phyloP scores from a whole-genome alignment of 257 asterid species.

The Linaria vulgaris region DNA sequence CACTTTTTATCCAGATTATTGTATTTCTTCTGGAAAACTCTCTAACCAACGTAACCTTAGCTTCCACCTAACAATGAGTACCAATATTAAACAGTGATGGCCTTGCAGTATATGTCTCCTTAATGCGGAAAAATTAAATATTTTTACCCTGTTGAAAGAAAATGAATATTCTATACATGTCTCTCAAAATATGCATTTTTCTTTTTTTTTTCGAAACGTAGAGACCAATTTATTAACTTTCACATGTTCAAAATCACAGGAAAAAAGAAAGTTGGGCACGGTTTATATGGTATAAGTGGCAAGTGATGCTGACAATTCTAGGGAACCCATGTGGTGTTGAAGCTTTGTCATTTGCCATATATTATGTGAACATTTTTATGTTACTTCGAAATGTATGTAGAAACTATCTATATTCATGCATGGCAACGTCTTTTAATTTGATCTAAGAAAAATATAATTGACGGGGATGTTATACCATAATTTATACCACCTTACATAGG shows the following conservation, averaged over 20 bases:
- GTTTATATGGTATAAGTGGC: constrained; percentile 17
- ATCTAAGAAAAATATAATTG: neutral
- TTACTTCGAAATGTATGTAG: constrained; percentile 10
- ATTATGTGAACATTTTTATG: neutral
- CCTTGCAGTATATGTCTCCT: constrained; percentile 1
- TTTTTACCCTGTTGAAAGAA: too few species aligned
- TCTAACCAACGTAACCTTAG: constrained; percentile 17
- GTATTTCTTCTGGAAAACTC: neutral
- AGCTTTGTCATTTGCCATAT: constrained; percentile 12
- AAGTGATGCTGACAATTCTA: constrained; percentile 31
- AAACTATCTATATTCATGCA: constrained; percentile 3
- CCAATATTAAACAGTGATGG: neutral
- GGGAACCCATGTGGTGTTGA: constrained; percentile 31
- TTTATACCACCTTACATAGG: too few species aligned
- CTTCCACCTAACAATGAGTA: constrained; percentile 14
- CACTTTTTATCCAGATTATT: constrained; percentile 1
- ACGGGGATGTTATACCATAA: too few species aligned
- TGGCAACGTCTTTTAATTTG: constrained; percentile 3
- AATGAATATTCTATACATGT: too few species aligned
- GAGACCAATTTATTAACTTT: neutral
- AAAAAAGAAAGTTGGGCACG: neutral
- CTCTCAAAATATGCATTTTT: too few species aligned
- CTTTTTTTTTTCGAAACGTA: too few species aligned
- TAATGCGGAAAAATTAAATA: neutral
- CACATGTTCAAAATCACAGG: neutral